Percentiles rank a stretch among this genome's conserved stretches.
Conservation (phyloP, 164 flowering plant genomes). For the Kalanchoe fedtschenkoi region DNA sequence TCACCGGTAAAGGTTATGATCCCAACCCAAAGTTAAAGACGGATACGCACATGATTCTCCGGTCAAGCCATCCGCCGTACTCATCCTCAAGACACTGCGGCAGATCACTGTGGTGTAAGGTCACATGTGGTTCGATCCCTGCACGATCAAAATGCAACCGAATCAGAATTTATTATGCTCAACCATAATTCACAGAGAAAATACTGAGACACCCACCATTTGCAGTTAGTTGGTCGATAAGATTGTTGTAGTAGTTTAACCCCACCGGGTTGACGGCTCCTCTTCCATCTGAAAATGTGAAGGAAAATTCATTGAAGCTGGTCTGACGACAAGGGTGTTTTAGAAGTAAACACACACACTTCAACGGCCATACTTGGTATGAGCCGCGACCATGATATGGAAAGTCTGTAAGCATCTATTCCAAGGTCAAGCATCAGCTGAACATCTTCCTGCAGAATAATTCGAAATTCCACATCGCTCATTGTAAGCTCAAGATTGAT, state of each 20-base stretch:
- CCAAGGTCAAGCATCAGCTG: constrained; percentile 43
- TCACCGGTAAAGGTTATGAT: no score
- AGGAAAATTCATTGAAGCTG: no score
- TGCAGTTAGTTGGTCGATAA: constrained; percentile 43
- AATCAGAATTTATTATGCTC: no score
- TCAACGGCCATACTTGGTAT: constrained; percentile 31
- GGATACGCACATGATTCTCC: constrained; percentile 41
- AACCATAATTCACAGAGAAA: no score
- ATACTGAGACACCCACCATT: constrained; percentile 26
- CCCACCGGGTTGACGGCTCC: constrained; percentile 67
- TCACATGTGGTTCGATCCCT: constrained; percentile 71
- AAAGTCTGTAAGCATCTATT: constrained; percentile 46
- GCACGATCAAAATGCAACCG: no score
- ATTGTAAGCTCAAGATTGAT: no score
- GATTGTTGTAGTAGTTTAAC: constrained; percentile 52
- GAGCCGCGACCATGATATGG: constrained; percentile 56
- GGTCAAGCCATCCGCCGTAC: constrained; percentile 63
- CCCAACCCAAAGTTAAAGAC: no score
- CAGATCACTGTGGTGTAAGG: constrained; percentile 36
- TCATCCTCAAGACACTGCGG: constrained; percentile 79
- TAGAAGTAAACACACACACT: no score
- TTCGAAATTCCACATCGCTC: no score
- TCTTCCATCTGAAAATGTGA: constrained; percentile 8
- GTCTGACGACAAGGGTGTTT: no score
- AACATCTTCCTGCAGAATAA: constrained; percentile 54